Evolutionary conservation across 306 rosid species (phyloP).

Genomic region (Acacia confusa): DNA sequence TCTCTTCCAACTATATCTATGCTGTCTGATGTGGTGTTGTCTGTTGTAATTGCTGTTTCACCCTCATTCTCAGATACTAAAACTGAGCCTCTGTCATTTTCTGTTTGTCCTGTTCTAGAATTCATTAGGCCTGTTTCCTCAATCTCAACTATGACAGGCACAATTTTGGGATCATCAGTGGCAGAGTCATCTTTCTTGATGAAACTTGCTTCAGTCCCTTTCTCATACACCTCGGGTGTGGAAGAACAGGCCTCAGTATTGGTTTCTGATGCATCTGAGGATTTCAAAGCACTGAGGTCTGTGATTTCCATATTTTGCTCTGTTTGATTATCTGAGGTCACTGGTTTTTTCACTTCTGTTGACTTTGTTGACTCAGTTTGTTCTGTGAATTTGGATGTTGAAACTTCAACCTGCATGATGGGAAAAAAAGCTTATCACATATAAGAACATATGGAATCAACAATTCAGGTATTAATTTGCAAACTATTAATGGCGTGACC

Average conservation of each 20-base stretch:
- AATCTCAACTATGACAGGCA: not conserved
- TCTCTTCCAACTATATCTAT: not conserved
- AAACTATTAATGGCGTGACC: not conserved
- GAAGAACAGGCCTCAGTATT: not conserved
- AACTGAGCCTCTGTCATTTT: not conserved
- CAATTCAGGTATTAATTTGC: not conserved
- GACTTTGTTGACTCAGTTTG: not conserved
- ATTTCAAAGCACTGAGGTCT: not conserved
- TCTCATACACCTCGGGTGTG: not conserved
- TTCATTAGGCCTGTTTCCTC: conserved; percentile 1
- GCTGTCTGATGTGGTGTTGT: not conserved
- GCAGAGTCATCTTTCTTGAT: not conserved
- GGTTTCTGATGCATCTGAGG: conserved; percentile 3
- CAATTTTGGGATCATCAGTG: conserved; percentile 8
- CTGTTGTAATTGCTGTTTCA: not conserved
- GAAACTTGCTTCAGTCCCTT: not conserved
- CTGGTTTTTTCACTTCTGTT: not conserved
- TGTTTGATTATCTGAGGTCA: not conserved
- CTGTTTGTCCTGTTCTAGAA: not conserved
- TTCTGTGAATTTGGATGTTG: conserved; percentile 9
- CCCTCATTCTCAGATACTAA: not conserved
- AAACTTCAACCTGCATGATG: conserved; percentile 14
- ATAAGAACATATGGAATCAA: not conserved
- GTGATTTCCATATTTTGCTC: not conserved
- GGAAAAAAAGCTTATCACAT: not conserved